A percentile compares a stretch with the other conserved stretches of the same genome.
These are phyloP conservation scores for Novymonas esmeraldas DNA, from an alignment of 208 protist species.

Conservation along the genomic window DNA sequence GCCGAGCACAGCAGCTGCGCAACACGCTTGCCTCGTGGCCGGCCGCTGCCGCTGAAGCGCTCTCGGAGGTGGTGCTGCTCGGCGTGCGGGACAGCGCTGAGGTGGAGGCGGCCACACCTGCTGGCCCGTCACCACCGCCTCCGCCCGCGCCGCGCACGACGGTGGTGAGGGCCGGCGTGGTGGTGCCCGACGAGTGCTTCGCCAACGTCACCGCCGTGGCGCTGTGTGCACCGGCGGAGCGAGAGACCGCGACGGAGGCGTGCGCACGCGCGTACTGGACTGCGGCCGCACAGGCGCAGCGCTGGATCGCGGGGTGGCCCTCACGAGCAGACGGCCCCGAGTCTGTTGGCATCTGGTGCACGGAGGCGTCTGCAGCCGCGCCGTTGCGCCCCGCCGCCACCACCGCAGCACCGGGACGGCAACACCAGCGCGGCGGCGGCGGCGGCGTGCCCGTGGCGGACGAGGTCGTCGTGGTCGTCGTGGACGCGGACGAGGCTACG, in stretches of 20 bases:
- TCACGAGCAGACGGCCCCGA: neutral
- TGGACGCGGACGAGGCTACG: constrained; percentile 14
- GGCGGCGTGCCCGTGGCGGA: neutral
- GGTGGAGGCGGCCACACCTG: neutral
- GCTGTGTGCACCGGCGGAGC: constrained; percentile 12
- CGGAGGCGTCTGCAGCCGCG: neutral
- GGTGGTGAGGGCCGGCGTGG: constrained; percentile 5
- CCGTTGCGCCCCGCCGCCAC: neutral
- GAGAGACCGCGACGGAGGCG: neutral
- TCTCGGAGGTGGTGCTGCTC: constrained; percentile 5
- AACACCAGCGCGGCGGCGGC: constrained; percentile 5
- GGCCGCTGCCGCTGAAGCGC: neutral
- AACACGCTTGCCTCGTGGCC: constrained; percentile 10
- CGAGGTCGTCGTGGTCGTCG: constrained; percentile 2
- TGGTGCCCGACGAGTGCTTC: constrained; percentile 9
- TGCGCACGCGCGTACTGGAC: constrained; percentile 49
- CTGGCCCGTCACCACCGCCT: too few species aligned
- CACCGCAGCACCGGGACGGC: neutral
- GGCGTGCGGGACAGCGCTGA: neutral
- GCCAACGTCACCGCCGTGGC: constrained; percentile 22
- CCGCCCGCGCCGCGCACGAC: neutral
- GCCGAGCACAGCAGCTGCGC: constrained; percentile 29
- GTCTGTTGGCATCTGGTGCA: too few species aligned
- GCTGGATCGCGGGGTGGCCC: constrained; percentile 6
- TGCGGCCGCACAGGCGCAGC: constrained; percentile 38